Evolutionary conservation across 2,329 filamentous ascomycete species (phyloP), one percentile per base, ranked within the genome.

Genomic region (Diaporthe citrichinensis): DNA sequence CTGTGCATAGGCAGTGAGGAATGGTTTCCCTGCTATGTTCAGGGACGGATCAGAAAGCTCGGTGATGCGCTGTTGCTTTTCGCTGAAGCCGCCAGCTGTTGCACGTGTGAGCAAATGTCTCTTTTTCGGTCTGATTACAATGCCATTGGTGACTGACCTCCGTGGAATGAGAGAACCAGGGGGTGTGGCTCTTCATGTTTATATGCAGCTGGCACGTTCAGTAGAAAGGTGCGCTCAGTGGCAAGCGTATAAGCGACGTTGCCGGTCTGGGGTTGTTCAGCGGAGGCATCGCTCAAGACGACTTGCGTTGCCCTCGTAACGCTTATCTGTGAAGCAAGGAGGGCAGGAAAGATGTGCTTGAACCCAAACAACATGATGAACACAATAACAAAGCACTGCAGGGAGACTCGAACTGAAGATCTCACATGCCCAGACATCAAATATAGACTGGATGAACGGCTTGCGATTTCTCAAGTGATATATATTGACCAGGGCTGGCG

Each of bases 31-130:
- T 9, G 77, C 76, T 34, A 80, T 80, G 23, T 68, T 77, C 39
- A 80, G 71, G 23, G 78, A 76, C 31, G 79, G 77, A 59, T 80
- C 76, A 6, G 79, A 80, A 34, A 80, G 78, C 55, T 80, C 78
- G 23, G 79, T 80, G 59, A 80, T 76, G 36, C 77, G 76, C 36
- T 80, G 78, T 34, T 80, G 79, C 55, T 78, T 79, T 46, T 78
- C 78, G 58, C 79, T 79, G 58, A 74, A 73, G 9, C 79, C 79
- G 31, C 79, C 74, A 31, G 79, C 78, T 79, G 65, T 44, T 31
- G 36, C 10, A 3, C 3, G 23, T 1, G 25, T 58, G 25, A n/a
- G 51, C 58, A 28, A 69, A 41, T 57, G 25, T n/a, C 46, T 57
- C 5, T 28, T 5, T 2, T 2, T 6, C 31, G 12, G 4, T 20